A percentile compares a stretch with the other conserved stretches of the same genome.
Conservation (phyloP, 2,329 filamentous ascomycete species). For the Venturia asperata region DNA sequence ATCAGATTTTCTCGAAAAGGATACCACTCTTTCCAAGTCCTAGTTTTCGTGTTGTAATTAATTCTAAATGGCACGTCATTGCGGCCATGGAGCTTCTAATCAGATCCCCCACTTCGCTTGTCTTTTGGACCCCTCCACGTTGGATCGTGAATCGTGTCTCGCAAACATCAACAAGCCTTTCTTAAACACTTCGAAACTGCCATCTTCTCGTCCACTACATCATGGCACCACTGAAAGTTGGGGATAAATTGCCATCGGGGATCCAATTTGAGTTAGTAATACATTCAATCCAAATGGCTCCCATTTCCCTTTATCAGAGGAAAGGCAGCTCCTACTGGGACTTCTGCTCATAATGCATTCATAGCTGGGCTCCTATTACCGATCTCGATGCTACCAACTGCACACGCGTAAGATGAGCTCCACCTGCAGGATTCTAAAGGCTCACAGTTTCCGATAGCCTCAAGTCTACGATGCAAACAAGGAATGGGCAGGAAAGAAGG, state of each 20-base stretch:
- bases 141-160: not conserved
- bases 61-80: not conserved
- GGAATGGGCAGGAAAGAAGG: conserved; percentile 64
- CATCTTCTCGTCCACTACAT: conserved; percentile 22
- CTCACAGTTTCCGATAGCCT: conserved; percentile 37
- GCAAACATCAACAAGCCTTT: not conserved
- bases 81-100: not conserved
- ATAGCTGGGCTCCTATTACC: conserved; percentile 69
- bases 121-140: not conserved
- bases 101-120: conserved; percentile 7
- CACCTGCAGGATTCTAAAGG: not conserved
- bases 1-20: too few relatives aligned
- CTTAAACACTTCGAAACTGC: not conserved
- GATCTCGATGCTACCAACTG: conserved; percentile 67
- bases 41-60: not conserved
- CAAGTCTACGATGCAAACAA: conserved; percentile 73
- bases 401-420: conserved; percentile 45
- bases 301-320: not conserved
- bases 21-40: too few relatives aligned
- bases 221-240: conserved; percentile 66
- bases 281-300: not conserved
- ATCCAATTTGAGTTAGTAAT: conserved; percentile 63
- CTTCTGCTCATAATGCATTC: conserved; percentile 15
- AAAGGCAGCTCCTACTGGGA: not conserved
- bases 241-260: conserved; percentile 74